Base-by-base conservation (phyloP, 495 filamentous ascomycete species). In the Aspergillus saccharolyticus region DNA sequence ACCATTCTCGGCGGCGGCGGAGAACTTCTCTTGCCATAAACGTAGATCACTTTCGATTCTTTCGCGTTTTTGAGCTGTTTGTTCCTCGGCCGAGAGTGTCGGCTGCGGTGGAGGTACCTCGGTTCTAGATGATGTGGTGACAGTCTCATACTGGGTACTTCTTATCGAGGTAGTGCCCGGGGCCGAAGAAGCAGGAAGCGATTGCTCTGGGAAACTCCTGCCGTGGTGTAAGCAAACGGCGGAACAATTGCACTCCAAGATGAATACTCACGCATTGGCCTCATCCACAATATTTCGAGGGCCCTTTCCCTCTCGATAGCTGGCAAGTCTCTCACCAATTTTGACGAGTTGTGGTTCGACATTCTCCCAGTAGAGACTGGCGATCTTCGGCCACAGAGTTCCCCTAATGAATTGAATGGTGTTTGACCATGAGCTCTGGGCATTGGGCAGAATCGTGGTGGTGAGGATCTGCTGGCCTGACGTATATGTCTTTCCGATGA, bases 291-390 rank as follows among this genome's bases (percentile, higher is more conserved):
- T 80, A 12, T 82, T 76, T 57, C 83, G 77, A 16, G 88, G 58
- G 52, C 79, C 83, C 63, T 81, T 84, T 2, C 80, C 82, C 56
- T 90, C 87, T 14, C 80, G 83, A 71, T 97, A 92, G 56, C 89
- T 81, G 6, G 91, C 94, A 16, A 98, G 80, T 10, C 93, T 82
- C 73, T 97, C 88, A 15, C 90, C 85, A 59, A 99, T 97, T 60
- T 90, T 88, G 49, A 94, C 83, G 0, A 99, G 80, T 67, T 99
- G 94, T 12, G 95, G 95, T 72, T 97, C 91, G 8, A 99, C 93
- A 61, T 93, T 94, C 66, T 94, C 84, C 30, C 86, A 85, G 62
- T 96, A 97, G 12, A 96, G 72, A 21, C 89, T 80, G 24, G 86
- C 80, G 7, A 97, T 20, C 62, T 85, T 84, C 8, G 91, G 91